Evolutionary conservation across 768 basidiomycete genomes (phyloP).

Genomic region (Exidia glandulosa): DNA sequence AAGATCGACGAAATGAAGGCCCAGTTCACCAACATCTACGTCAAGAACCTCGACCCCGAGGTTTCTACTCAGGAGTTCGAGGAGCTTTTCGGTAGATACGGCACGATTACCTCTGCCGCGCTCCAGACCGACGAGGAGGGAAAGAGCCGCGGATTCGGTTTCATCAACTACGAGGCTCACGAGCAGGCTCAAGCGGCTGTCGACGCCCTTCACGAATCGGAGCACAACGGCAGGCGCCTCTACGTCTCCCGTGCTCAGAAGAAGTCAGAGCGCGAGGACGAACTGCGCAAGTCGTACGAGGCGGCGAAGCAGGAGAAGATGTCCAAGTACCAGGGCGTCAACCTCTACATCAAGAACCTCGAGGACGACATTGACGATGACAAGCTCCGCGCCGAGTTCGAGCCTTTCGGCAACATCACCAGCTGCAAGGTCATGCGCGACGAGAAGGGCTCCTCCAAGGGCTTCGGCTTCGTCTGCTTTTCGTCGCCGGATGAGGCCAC

Average conservation of each 20-base stretch:
- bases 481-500: slow-evolving; percentile 97
- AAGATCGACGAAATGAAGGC: slow-evolving; percentile 97
- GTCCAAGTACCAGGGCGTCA: slow-evolving; percentile 97
- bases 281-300: slow-evolving; percentile 87
- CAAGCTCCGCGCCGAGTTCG: slow-evolving; percentile 90
- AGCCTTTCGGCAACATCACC: slow-evolving; percentile 92
- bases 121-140: slow-evolving; percentile 77
- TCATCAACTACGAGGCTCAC: slow-evolving; percentile 92
- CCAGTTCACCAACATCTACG: slow-evolving; percentile 95
- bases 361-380: slow-evolving; percentile 98
- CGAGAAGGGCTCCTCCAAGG: slow-evolving; percentile 85
- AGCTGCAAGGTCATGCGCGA: slow-evolving; percentile 99
- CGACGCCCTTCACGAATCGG: slow-evolving; percentile 77
- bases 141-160: slow-evolving; percentile 94
- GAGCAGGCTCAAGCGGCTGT: slow-evolving; percentile 88
- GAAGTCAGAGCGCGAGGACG: slow-evolving; percentile 96
- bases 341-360: slow-evolving; percentile 99
- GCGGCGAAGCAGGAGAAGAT: slow-evolving; percentile 94
- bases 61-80: slow-evolving; percentile 80
- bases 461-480: slow-evolving; percentile 99
- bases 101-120: slow-evolving; percentile 80
- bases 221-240: slow-evolving; percentile 77
- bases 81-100: slow-evolving; percentile 65
- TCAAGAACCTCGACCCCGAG: slow-evolving; percentile 91
- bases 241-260: slow-evolving; percentile 97